Evolutionary conservation across 441 rosid genomes (phyloP), one percentile per base, ranked within the genome.

Genomic region (Bocquillonia castaneifolia): DNA sequence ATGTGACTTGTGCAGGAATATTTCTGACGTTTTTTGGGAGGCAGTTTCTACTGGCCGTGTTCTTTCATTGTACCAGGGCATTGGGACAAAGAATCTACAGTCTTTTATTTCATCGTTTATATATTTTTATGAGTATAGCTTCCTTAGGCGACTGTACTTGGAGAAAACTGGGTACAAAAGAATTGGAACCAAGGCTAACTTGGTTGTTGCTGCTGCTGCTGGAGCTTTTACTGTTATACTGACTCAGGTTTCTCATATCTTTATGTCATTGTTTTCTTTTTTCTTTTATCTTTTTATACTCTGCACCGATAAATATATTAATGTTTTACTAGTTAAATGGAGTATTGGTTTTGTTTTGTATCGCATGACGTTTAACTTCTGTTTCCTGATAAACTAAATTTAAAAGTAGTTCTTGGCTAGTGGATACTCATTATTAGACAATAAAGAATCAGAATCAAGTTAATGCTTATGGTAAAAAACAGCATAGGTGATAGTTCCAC

Each of bases 1-100:
- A 3, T 25, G 59, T 72, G 80, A 31, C 3, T 78, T 73, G 2
- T 74, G 75, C 90, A 88, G 98, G 83, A 75, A 81, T 57, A 73
- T 87, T 34, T 79, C 96, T 64, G 98, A 89, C 86, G 98, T 93
- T 34, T 80, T 93, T 1, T 84, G 94, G 97, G 94, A 93, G 77
- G 97, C 97, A n/a, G 71, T 89, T 42, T 80, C 90, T 45, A 76
- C 86, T 0, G 66, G 86, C 10, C 84, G 84, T 62, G 78, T 91
- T 77, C 85, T 84, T 66, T 91, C 97, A 17, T 56, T 93, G 74
- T 93, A 93, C 79, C 97, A 91, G 77, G 98, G 98, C 51, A 85
- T 93, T 39, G 93, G 97, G 71, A 89, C 97, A 0, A 93, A 93
- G 88, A 93, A 91, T 77, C 65, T 91, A 59, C 97, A 88, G 76